Evolutionary conservation across 2,329 filamentous ascomycete species (phyloP), one percentile per base, ranked within the genome.

Genomic region (Aspergillus neoniger): DNA sequence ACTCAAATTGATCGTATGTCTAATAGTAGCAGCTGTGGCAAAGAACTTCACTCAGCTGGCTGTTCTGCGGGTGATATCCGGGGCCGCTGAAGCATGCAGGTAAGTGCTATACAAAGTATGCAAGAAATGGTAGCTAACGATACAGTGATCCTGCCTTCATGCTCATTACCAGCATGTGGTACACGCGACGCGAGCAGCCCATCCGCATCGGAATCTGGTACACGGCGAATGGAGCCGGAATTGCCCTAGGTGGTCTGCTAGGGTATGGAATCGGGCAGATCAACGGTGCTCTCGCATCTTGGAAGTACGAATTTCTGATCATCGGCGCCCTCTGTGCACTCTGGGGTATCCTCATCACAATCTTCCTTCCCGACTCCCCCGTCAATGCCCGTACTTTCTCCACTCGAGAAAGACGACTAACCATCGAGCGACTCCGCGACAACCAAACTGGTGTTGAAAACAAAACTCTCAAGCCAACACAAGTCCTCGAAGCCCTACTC

Each of bases 211-310:
- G 83, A 53, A 75, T 80, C 0, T 87, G 83, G 71, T 86, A 86
- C 66, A 82, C 81, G 62, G 84, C 82, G 2, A 86, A 87, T 63
- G 85, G 85, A 2, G 77, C 87, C 12, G 85, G 84, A 2, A 85
- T 5, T 5, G n/a, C 41, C 7, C 15, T 25, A 2, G 17, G 15
- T 10, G 43, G 55, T 17, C 32, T 86, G 1, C 79, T 86, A 9
- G 83, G 83, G 1, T 87, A 86, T 63, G 85, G 82, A 5, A 79
- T 88, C 9, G 86, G 85, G 1, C 83, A 87, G 67, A 88, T 87
- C 65, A 80, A 74, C 0, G 76, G 79, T 4, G 81, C 80, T 0
- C 74, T 85, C 3, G 74, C 78, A 0, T 71, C 76, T 23, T 86
- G 83, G 83, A 83, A 82, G 79, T 85, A 85, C 60, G 80, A 86